Conservation (phyloP, 345 rosid species). For the Schrenkiella parvula region DNA sequence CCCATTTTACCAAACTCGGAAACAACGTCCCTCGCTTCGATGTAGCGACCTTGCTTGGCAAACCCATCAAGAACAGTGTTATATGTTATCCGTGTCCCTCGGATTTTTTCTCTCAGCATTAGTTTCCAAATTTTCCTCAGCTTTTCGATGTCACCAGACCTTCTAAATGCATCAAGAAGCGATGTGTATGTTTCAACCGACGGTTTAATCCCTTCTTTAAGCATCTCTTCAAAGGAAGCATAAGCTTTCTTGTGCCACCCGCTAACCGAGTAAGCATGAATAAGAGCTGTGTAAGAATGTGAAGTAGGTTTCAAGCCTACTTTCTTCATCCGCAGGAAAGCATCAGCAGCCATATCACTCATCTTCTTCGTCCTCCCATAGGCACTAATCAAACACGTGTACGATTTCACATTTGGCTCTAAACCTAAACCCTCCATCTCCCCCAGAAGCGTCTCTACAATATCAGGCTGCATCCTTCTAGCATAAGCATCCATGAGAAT, state of each 20-base stretch:
- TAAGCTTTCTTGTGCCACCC: constrained; percentile 84
- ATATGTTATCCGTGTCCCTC: constrained; percentile 71
- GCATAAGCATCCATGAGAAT: constrained; percentile 83
- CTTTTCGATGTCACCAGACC: constrained; percentile 58
- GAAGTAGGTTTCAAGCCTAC: constrained; percentile 65
- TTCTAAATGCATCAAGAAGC: constrained; percentile 75
- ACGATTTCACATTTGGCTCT: constrained; percentile 62
- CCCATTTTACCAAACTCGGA: constrained; percentile 75
- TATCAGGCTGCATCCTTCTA: constrained; percentile 86
- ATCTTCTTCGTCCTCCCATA: constrained; percentile 71
- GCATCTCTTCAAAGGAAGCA: constrained; percentile 60
- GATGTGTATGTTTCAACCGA: constrained; percentile 83
- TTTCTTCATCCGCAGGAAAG: constrained; percentile 72
- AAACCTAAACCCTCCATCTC: constrained; percentile 69
- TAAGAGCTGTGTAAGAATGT: constrained; percentile 77
- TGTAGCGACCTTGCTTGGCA: constrained; percentile 81
- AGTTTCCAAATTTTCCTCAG: constrained; percentile 76
- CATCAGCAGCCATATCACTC: constrained; percentile 87
- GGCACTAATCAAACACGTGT: constrained; percentile 70
- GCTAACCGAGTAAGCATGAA: constrained; percentile 80
- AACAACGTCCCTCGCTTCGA: constrained; percentile 77
- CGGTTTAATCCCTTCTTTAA: constrained; percentile 60
- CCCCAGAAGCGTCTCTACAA: constrained; percentile 55
- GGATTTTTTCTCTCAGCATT: constrained; percentile 54
- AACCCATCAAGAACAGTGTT: constrained; percentile 85